phyloP scores from a whole-genome alignment of 2,329 filamentous ascomycete genomes.

The Cercospora sp. region DNA sequence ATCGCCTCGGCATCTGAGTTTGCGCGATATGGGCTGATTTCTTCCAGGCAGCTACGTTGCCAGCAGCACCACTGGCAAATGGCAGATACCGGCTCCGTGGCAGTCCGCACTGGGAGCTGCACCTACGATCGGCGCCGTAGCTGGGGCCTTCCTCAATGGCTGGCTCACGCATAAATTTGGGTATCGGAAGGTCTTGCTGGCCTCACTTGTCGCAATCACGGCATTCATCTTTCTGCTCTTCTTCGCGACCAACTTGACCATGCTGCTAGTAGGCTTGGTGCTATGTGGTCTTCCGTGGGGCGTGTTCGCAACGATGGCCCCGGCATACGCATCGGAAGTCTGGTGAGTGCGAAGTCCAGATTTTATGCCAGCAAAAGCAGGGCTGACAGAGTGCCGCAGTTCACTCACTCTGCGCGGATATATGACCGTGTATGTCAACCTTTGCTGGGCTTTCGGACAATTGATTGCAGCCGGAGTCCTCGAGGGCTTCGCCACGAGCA shows the following conservation, averaged over 20 bases:
- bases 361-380: not conserved
- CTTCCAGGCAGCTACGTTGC: not conserved
- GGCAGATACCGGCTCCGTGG: conserved; percentile 37
- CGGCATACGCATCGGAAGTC: conserved; percentile 22
- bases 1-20: not conserved
- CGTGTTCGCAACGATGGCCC: conserved; percentile 19
- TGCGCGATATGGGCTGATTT: not conserved
- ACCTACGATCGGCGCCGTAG: conserved; percentile 55
- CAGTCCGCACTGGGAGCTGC: conserved; percentile 46
- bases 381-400: not conserved
- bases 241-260: conserved; percentile 23
- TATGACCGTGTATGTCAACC: conserved; percentile 55
- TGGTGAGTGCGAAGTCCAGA: conserved; percentile 3
- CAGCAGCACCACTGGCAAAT: conserved; percentile 7
- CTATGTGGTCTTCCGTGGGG: conserved; percentile 31
- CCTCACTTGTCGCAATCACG: conserved; percentile 17
- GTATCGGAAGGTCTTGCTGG: conserved; percentile 21
- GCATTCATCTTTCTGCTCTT: conserved; percentile 45
- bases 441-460: conserved; percentile 47
- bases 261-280: conserved; percentile 38
- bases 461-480: conserved; percentile 45
- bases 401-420: conserved; percentile 57
- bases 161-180: conserved; percentile 47
- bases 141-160: conserved; percentile 52
- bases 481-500: conserved; percentile 25